Evolutionary conservation across 1,139 yeast genomes (phyloP).

Genomic region (Lodderomyces oxycetoniae): DNA sequence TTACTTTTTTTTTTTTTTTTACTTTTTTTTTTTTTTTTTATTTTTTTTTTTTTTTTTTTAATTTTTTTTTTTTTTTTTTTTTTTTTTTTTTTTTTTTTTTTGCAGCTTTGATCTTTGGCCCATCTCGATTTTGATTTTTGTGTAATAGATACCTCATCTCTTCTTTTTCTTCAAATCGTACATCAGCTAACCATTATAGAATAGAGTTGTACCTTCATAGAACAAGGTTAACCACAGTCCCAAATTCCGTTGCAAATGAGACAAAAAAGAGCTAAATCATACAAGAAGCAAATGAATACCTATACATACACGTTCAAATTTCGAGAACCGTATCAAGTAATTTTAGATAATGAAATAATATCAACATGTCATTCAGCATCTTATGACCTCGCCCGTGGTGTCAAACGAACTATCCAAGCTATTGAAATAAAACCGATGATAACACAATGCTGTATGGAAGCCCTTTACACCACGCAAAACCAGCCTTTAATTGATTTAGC

Average conservation of each 20-base stretch:
- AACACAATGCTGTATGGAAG: conserved; percentile 93
- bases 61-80: too few species aligned
- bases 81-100: too few species aligned
- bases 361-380: conserved; percentile 60
- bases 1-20: too few species aligned
- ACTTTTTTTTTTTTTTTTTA: too few species aligned
- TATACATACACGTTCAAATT: conserved; percentile 83
- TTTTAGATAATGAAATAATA: conserved; percentile 77
- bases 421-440: conserved; percentile 85
- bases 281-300: conserved; percentile 86
- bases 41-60: too few species aligned
- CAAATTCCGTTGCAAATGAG: conserved; percentile 52
- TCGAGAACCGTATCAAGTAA: conserved; percentile 88
- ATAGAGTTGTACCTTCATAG: too few species aligned
- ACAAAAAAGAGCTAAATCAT: conserved; percentile 91
- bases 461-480: conserved; percentile 65
- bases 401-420: conserved; percentile 76
- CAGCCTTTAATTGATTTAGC: conserved; percentile 76
- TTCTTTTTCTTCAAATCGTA: neutral
- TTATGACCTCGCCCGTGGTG: conserved; percentile 72
- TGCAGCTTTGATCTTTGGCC: neutral
- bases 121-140: neutral
- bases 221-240: neutral
- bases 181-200: too few species aligned
- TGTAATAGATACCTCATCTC: conserved; percentile 4